Evolutionary conservation across 148 eudicot genomes (phyloP).

Genomic region (Pouteria glomerata): DNA sequence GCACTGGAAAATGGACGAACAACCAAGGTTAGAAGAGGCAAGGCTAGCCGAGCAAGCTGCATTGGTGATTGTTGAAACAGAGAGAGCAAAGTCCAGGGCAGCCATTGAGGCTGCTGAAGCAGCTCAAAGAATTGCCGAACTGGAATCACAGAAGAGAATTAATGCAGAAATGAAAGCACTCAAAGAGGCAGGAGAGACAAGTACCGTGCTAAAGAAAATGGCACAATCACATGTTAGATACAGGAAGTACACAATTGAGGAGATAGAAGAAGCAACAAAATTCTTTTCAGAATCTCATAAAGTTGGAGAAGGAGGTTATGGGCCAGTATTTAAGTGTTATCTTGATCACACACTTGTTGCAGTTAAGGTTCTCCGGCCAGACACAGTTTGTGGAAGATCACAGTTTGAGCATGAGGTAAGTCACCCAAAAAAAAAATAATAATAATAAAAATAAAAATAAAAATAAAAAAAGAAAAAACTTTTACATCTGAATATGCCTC

Average conservation of each 20-base stretch:
- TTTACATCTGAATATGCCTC: too few relatives aligned
- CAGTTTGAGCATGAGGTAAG: slow-evolving; percentile 91
- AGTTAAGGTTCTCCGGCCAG: slow-evolving; percentile 89
- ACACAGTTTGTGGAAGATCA: slow-evolving; percentile 92
- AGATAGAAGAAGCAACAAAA: slow-evolving; percentile 74
- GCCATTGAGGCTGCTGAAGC: slow-evolving; percentile 70
- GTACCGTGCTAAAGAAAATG: slow-evolving; percentile 18
- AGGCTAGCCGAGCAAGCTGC: slow-evolving; percentile 42
- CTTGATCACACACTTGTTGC: slow-evolving; percentile 79
- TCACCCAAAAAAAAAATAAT: neutral
- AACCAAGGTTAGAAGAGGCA: slow-evolving; percentile 44
- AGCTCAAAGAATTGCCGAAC: slow-evolving; percentile 55
- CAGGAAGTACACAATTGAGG: slow-evolving; percentile 74
- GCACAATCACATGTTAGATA: slow-evolving; percentile 32
- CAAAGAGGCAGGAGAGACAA: slow-evolving; percentile 42
- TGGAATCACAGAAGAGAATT: slow-evolving; percentile 60
- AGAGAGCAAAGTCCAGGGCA: slow-evolving; percentile 49
- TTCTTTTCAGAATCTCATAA: slow-evolving; percentile 55
- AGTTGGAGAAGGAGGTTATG: slow-evolving; percentile 98
- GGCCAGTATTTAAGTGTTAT: slow-evolving; percentile 70
- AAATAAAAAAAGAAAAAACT: too few relatives aligned
- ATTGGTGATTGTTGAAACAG: slow-evolving; percentile 35
- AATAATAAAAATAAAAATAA: too few relatives aligned
- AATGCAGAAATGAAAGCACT: slow-evolving; percentile 56
- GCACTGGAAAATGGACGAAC: slow-evolving; percentile 73